Conservation (phyloP, 345 rosid species). For the Moricandia arvensis region DNA sequence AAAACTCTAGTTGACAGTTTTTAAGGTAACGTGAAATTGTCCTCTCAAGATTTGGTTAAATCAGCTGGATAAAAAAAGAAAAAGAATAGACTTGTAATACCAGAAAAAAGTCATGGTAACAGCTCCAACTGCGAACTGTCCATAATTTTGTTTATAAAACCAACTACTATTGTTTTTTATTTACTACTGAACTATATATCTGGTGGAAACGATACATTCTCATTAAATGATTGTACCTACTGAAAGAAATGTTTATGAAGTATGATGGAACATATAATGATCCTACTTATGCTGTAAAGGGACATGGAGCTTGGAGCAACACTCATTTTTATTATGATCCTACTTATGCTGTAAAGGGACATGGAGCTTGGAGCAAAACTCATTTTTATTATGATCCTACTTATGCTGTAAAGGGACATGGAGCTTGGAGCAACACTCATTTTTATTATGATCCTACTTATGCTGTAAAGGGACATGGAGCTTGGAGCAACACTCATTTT, state of each 20-base stretch:
- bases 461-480: background rate
- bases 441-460: background rate
- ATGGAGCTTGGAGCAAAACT: background rate
- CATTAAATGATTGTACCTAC: background rate
- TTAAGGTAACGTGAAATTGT: too few species aligned
- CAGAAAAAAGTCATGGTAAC: too few species aligned
- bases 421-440: background rate
- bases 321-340: background rate
- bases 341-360: background rate
- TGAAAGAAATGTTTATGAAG: background rate
- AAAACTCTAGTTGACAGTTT: too few species aligned
- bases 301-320: background rate
- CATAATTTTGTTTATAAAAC: too few species aligned
- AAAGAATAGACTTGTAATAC: too few species aligned
- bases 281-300: background rate
- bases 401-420: background rate
- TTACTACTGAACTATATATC: too few species aligned
- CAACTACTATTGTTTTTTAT: too few species aligned
- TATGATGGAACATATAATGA: background rate
- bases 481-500: background rate
- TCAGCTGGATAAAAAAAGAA: too few species aligned
- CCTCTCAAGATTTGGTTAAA: too few species aligned
- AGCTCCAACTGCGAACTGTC: too few species aligned
- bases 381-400: background rate
- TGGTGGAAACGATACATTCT: too few species aligned